Evolutionary conservation across 129 eudicot species (phyloP), one percentile per base, ranked within the genome.

Genomic region (Lonicera japonica): DNA sequence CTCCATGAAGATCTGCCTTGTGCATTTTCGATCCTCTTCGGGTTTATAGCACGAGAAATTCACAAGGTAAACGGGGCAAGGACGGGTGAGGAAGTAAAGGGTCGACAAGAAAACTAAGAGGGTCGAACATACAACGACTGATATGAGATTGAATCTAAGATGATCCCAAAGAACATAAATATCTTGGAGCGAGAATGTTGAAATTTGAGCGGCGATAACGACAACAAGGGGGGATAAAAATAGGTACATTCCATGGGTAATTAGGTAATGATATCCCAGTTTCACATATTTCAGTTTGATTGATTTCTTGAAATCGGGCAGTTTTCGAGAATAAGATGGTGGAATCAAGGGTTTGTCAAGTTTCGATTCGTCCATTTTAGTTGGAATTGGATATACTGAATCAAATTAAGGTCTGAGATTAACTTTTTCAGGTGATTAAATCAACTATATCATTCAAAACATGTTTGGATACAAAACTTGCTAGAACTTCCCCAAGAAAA

Each of bases 1-100:
- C 54, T 89, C 87, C 88, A 89, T 80, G 73, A 89, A 89, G 58
- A 75, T 82, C 63, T 85, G 94, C 34, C 95, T 70, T 0, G 95
- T 79, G 81, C 96, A 89, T 66, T 89, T 85, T 14, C 96, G 73
- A 11, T 80, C 90, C 24, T 80, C 88, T 45, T 82, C 95, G 0
- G 96, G 96, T 55, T 89, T 89, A 56, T 89, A 89, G 65, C 96
- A 89, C 1, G 96, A 79, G 75, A 89, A 89, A 69, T 89, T 80
- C 22, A 89, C 83, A 0, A 89, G 96, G 73, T 85, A 89, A 55
- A 89, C 82, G 1, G 96, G 90, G 39, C 80, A 81, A 21, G 90
- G 95, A 0, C 95, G 94, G 22, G 96, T 89, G 9, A 85, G 75
- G 78, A 85, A 85, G 64, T 89, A 85, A 48, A 89, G 81, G 54